phyloP scores from a whole-genome alignment of 2,329 filamentous ascomycete species.

The Fusarium xylarioides region DNA sequence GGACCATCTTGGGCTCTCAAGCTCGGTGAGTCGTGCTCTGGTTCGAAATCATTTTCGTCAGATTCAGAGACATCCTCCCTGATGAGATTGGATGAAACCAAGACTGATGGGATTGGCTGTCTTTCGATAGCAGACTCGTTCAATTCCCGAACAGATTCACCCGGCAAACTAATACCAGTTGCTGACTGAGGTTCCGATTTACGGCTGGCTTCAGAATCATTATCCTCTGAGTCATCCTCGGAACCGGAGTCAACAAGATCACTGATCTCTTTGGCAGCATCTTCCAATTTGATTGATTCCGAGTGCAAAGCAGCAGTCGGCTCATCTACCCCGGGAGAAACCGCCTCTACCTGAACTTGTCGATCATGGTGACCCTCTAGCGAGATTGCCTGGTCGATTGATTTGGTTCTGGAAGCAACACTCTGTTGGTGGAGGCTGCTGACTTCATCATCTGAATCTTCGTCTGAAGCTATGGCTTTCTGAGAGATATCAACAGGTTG shows the following conservation, averaged over 20 bases:
- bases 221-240: conserved; percentile 10
- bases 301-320: not conserved
- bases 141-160: not conserved
- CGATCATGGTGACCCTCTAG: not conserved
- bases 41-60: not conserved
- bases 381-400: not conserved
- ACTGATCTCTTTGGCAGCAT: not conserved
- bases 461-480: not conserved
- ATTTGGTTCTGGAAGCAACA: not conserved
- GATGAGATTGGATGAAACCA: not conserved
- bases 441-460: not conserved
- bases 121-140: not conserved
- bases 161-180: not conserved
- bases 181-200: not conserved
- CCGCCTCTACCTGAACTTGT: not conserved
- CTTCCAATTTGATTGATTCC: not conserved
- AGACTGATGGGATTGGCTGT: not conserved
- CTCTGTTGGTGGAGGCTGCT: not conserved
- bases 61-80: not conserved
- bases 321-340: not conserved
- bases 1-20: not conserved
- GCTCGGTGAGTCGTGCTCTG: conserved; percentile 7
- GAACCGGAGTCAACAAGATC: not conserved
- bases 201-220: not conserved
- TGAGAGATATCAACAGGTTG: not conserved